phyloP scores from a whole-genome alignment of 768 basidiomycete genomes.

The Podaxis sp. region DNA sequence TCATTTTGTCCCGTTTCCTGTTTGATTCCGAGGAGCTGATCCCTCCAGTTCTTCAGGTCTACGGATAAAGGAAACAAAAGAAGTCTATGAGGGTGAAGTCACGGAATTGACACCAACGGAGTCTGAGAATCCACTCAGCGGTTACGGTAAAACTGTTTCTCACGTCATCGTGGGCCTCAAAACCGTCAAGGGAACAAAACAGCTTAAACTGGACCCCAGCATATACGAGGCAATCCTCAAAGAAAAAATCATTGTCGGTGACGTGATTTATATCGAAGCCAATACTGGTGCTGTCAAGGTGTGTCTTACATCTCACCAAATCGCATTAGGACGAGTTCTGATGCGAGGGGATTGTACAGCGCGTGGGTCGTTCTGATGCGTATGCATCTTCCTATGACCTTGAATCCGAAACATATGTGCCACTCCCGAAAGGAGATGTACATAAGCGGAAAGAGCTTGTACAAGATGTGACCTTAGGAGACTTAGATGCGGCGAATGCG shows the following conservation, averaged over 20 bases:
- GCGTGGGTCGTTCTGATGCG: constrained; percentile 95
- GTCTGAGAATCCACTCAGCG: constrained; percentile 94
- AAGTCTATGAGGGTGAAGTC: constrained; percentile 98
- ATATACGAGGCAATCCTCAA: constrained; percentile 98
- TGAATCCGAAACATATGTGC: constrained; percentile 98
- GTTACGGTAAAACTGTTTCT: constrained; percentile 98
- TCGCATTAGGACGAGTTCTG: constrained; percentile 7
- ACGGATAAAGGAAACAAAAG: constrained; percentile 98
- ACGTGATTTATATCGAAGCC: constrained; percentile 93
- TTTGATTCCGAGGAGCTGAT: not conserved
- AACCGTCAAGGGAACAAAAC: constrained; percentile 91
- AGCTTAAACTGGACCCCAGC: constrained; percentile 88
- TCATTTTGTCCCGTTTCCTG: not conserved
- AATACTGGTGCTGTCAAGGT: constrained; percentile 96
- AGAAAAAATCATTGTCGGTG: constrained; percentile 94
- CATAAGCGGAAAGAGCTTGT: constrained; percentile 96
- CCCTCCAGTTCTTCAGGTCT: constrained; percentile 55
- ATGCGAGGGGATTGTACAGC: constrained; percentile 39
- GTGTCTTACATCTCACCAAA: constrained; percentile 16
- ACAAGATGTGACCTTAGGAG: constrained; percentile 92
- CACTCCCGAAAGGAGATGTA: constrained; percentile 94
- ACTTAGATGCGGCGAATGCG: constrained; percentile 95
- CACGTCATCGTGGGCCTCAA: constrained; percentile 96
- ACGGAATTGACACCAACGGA: constrained; percentile 96
- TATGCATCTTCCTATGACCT: constrained; percentile 97